Conservation (phyloP, 164 flowering plant genomes). For the Vitis rupestris region DNA sequence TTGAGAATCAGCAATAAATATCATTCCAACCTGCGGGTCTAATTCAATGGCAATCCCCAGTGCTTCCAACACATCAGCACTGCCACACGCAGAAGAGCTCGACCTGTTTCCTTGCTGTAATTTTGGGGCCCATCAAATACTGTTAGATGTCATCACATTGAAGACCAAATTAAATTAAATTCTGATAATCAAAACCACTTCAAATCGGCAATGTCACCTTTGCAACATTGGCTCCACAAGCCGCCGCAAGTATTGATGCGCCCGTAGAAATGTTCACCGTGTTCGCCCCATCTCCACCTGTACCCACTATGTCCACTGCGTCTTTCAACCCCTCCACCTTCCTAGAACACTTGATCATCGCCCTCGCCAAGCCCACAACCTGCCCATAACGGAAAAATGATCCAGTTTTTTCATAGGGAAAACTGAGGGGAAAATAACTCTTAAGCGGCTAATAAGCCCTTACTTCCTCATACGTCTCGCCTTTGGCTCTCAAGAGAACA, state of each 20-base stretch:
- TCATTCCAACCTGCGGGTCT: conserved; percentile 71
- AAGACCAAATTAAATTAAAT: too few species aligned
- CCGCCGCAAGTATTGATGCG: conserved; percentile 89
- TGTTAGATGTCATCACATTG: too few species aligned
- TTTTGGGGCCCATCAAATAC: background rate
- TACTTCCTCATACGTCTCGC: conserved; percentile 93
- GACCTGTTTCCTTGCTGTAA: conserved; percentile 95
- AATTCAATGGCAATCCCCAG: conserved; percentile 71
- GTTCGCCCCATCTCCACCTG: conserved; percentile 98
- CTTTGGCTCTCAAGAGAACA: conserved; percentile 90
- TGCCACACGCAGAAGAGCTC: conserved; percentile 97
- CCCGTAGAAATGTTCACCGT: conserved; percentile 96
- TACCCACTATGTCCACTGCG: conserved; percentile 94
- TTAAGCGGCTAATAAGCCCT: background rate
- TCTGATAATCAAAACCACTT: background rate
- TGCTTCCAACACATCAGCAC: conserved; percentile 91
- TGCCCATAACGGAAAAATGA: conserved; percentile 12
- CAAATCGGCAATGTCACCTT: conserved; percentile 46
- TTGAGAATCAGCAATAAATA: background rate
- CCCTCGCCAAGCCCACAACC: conserved; percentile 91
- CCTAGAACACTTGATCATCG: conserved; percentile 67
- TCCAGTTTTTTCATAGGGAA: background rate
- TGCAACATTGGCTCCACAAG: conserved; percentile 96
- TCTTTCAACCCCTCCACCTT: conserved; percentile 73
- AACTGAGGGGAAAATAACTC: background rate